A percentile compares a stretch with the other conserved stretches of the same genome.
phyloP scores from a whole-genome alignment of 78 protist species.

The Planoprotostelium fungivorum region DNA sequence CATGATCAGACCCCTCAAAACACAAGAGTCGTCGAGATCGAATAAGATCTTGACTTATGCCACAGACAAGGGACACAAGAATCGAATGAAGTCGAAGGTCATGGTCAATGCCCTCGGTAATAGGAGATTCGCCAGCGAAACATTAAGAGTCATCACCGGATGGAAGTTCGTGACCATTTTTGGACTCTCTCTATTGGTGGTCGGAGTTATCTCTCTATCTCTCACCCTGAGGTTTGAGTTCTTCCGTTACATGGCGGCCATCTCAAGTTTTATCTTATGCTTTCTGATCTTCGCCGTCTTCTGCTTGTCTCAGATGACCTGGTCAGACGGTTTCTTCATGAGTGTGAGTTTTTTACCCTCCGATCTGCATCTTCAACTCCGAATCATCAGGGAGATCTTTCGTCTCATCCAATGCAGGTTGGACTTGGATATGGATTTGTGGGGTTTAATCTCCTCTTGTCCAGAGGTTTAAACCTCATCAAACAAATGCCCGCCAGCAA shows the following conservation, averaged over 20 bases:
- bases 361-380: no score
- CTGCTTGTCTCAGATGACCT: background rate
- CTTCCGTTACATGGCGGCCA: background rate
- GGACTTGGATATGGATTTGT: background rate
- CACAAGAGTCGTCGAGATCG: no score
- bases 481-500: background rate
- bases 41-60: no score
- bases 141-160: background rate
- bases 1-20: no score
- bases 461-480: background rate
- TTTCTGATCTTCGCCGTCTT: background rate
- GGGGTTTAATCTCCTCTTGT: background rate
- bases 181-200: background rate
- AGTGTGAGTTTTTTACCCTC: no score
- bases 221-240: background rate
- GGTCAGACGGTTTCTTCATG: background rate
- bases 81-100: background rate
- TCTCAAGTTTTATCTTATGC: background rate
- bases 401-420: background rate
- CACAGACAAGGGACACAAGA: no score
- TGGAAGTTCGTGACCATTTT: background rate
- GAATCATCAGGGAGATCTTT: background rate
- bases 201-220: background rate
- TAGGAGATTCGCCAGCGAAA: background rate
- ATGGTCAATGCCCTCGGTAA: background rate